A percentile compares a stretch with the other conserved stretches of the same genome.
Conservation (phyloP, 306 rosid species). For the Fagus sylvatica region DNA sequence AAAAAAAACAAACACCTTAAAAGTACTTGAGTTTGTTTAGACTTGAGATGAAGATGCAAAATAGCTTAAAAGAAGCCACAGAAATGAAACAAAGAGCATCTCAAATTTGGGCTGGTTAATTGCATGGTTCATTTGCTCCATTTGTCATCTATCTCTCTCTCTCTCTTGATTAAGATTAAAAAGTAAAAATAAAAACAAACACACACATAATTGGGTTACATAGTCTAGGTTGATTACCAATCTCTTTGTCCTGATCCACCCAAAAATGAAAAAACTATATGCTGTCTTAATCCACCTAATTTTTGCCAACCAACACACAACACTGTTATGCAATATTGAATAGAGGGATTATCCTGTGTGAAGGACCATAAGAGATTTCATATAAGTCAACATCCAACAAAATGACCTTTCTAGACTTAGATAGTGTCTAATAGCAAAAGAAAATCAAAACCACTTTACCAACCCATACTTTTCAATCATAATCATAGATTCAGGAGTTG, state of each 20-base stretch:
- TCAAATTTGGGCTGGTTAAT: background rate
- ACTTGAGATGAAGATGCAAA: too few relatives aligned
- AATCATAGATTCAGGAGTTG: too few relatives aligned
- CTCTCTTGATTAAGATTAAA: background rate
- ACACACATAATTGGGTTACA: background rate
- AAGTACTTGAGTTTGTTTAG: too few relatives aligned
- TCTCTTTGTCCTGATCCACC: background rate
- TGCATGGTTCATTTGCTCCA: background rate
- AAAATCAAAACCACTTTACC: background rate
- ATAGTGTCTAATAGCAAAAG: too few relatives aligned
- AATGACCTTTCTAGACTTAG: background rate
- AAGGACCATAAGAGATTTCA: background rate
- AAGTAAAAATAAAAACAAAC: background rate
- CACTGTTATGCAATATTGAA: background rate
- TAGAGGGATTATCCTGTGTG: background rate
- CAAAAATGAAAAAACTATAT: background rate
- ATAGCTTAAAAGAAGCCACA: background rate
- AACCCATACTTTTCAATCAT: too few relatives aligned
- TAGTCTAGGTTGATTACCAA: constrained; percentile 3
- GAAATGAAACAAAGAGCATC: background rate
- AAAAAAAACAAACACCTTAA: too few relatives aligned
- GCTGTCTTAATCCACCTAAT: constrained; percentile 26
- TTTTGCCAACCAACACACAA: constrained; percentile 23
- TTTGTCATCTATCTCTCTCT: background rate
- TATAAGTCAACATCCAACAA: background rate